These are phyloP conservation scores for Bullera alba DNA, from an alignment of 768 basidiomycete genomes.

Conservation along the genomic window DNA sequence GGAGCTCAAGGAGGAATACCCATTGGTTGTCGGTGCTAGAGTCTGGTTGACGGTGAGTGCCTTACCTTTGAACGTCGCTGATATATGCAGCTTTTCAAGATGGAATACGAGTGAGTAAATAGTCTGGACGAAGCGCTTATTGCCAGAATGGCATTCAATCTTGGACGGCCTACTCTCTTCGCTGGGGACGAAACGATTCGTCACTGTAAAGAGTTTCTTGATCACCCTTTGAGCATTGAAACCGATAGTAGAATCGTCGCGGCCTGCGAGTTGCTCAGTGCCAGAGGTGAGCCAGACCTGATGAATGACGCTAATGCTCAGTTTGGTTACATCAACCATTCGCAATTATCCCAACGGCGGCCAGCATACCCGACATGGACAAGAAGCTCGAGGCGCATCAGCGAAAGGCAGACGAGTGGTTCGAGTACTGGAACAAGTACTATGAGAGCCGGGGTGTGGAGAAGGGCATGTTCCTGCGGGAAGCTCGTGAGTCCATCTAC, in stretches of 20 bases:
- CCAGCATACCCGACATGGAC: conserved; percentile 22
- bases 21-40: conserved; percentile 30
- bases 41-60: conserved; percentile 31
- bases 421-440: conserved; percentile 29
- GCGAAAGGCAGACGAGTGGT: conserved; percentile 19
- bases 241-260: conserved; percentile 26
- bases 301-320: conserved; percentile 3
- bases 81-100: conserved; percentile 22
- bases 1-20: conserved; percentile 23
- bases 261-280: conserved; percentile 20
- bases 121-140: background rate
- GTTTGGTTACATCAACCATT: conserved; percentile 29
- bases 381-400: conserved; percentile 18
- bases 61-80: background rate
- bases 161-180: conserved; percentile 17
- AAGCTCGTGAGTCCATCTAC: conserved; percentile 16
- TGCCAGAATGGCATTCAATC: conserved; percentile 22
- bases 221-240: conserved; percentile 15
- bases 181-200: conserved; percentile 9
- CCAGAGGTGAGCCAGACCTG: conserved; percentile 9
- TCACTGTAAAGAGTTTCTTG: conserved; percentile 12
- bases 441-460: conserved; percentile 16
- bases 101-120: conserved; percentile 30
- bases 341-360: conserved; percentile 14
- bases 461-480: conserved; percentile 20